Percentiles rank a stretch among this genome's conserved stretches.
Evolutionary conservation across 768 basidiomycete species (phyloP).

Genomic region (Mycena belliarum): DNA sequence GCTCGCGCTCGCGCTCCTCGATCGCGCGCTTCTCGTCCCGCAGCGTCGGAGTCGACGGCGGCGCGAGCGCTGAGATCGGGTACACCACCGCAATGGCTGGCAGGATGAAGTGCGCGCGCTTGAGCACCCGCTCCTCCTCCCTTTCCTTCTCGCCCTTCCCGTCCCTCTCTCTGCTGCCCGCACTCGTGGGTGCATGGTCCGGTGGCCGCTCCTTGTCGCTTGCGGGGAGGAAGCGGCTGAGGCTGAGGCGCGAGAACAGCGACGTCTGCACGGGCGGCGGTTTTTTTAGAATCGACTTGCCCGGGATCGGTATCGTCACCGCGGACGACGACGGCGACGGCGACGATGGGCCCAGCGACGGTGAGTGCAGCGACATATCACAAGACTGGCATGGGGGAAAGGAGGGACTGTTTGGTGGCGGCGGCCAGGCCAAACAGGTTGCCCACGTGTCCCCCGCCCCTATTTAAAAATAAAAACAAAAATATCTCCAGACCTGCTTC

Average conservation of each 20-base stretch:
- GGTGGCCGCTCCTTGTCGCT: background rate
- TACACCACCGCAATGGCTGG: slow-evolving; percentile 86
- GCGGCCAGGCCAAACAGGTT: too few species aligned
- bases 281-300: slow-evolving; percentile 80
- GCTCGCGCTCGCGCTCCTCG: slow-evolving; percentile 72
- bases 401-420: too few species aligned
- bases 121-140: slow-evolving; percentile 65
- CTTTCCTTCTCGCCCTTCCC: slow-evolving; percentile 27
- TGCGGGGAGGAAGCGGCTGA: slow-evolving; percentile 69
- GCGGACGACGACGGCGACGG: slow-evolving; percentile 77
- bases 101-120: slow-evolving; percentile 89
- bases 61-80: slow-evolving; percentile 82
- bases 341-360: slow-evolving; percentile 40
- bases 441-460: too few species aligned
- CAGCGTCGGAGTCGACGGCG: slow-evolving; percentile 77
- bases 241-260: slow-evolving; percentile 58
- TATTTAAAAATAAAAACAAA: too few species aligned
- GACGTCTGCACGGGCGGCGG: slow-evolving; percentile 69
- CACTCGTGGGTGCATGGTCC: background rate
- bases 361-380: slow-evolving; percentile 22
- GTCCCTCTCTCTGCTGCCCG: slow-evolving; percentile 33
- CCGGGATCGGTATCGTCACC: slow-evolving; percentile 76
- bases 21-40: slow-evolving; percentile 83
- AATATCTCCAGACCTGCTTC: too few species aligned
- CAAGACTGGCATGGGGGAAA: too few species aligned